Evolutionary conservation across 805 yeast species (phyloP).

Genomic region (Kodamaea fukazawae): DNA sequence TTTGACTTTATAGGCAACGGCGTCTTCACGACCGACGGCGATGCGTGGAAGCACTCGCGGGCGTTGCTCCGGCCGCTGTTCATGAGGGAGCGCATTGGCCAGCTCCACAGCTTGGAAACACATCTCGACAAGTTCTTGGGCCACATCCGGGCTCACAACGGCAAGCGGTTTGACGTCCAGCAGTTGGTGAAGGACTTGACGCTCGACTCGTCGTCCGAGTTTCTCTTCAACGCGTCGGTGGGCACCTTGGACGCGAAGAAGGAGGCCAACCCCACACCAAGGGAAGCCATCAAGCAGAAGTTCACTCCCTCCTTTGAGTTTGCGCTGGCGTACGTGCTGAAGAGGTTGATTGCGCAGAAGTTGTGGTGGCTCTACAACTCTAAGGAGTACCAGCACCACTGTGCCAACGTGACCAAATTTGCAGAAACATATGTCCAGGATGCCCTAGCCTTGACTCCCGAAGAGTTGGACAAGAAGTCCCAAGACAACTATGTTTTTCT

Average conservation of each 20-base stretch:
- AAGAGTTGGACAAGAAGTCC: conserved; percentile 26
- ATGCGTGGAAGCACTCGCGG: conserved; percentile 22
- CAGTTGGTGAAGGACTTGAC: conserved; percentile 11
- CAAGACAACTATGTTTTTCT: conserved; percentile 43
- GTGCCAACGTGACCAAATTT: conserved; percentile 24
- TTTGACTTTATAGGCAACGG: conserved; percentile 20
- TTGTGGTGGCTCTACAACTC: conserved; percentile 17
- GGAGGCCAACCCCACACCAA: conserved; percentile 3
- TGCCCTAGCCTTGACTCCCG: conserved; percentile 30
- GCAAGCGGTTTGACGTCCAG: conserved; percentile 9
- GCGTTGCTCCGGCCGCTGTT: conserved; percentile 22
- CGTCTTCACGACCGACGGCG: conserved; percentile 19
- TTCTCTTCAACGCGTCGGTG: conserved; percentile 14
- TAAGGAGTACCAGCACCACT: conserved; percentile 14
- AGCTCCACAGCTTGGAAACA: conserved; percentile 16
- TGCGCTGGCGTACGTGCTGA: conserved; percentile 16
- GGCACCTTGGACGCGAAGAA: conserved; percentile 10
- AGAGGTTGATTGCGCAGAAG: conserved; percentile 17
- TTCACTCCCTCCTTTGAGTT: conserved; percentile 19
- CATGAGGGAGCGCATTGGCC: conserved; percentile 18
- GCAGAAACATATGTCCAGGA: conserved; percentile 37
- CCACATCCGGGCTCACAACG: conserved; percentile 6
- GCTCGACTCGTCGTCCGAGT: conserved; percentile 18
- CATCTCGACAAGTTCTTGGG: conserved; percentile 13
- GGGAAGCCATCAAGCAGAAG: conserved; percentile 11